A percentile compares a stretch with the other conserved stretches of the same genome.
phyloP scores from a whole-genome alignment of 2,329 filamentous ascomycete species.

The Hypomyces rosellus region DNA sequence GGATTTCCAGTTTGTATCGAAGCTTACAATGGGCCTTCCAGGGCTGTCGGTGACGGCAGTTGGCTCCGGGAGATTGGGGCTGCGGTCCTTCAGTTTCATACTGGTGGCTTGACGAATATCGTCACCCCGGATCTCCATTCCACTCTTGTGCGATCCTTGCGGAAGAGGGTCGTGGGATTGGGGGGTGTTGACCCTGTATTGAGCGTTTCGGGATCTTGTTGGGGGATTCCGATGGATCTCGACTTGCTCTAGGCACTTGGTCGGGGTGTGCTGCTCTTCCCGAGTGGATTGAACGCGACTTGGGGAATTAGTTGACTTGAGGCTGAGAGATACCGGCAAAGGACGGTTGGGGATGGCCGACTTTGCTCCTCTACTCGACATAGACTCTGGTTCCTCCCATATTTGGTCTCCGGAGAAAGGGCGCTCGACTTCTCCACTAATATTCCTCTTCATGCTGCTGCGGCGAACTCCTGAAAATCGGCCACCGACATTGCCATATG shows the following conservation, averaged over 20 bases:
- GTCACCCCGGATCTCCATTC: conserved; percentile 74
- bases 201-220: conserved; percentile 72
- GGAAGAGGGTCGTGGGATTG: conserved; percentile 28
- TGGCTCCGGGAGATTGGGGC: conserved; percentile 78
- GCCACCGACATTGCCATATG: conserved; percentile 35
- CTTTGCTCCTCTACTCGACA: conserved; percentile 9
- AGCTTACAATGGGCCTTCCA: conserved; percentile 94
- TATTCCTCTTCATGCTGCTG: conserved; percentile 62
- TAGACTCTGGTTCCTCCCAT: conserved; percentile 74
- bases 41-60: conserved; percentile 85
- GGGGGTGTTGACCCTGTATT: conserved; percentile 63
- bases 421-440: conserved; percentile 60
- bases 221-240: conserved; percentile 84
- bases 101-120: conserved; percentile 88
- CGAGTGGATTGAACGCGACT: conserved; percentile 34
- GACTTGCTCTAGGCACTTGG: conserved; percentile 41
- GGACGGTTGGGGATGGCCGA: conserved; percentile 20
- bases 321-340: conserved; percentile 27
- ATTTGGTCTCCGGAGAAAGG: conserved; percentile 74
- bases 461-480: conserved; percentile 44
- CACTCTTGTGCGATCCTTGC: conserved; percentile 60
- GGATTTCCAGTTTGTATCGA: conserved; percentile 76
- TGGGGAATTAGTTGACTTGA: conserved; percentile 27
- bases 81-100: conserved; percentile 81
- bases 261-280: conserved; percentile 30